Base-by-base conservation (phyloP, 306 rosid species). In the Cucurbita moschata region DNA sequence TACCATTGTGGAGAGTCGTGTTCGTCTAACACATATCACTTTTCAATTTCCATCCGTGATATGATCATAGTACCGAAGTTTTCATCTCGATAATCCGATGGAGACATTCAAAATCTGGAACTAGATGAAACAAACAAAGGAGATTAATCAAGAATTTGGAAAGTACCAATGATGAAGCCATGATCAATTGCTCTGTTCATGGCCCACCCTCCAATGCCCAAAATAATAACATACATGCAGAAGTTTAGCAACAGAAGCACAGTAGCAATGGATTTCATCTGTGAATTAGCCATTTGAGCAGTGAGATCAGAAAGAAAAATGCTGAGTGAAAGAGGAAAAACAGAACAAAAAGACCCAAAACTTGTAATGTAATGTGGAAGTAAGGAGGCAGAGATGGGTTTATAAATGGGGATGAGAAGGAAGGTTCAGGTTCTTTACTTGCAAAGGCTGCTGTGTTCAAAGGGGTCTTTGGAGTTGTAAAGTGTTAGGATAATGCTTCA, bases 171-270 rank as follows among this genome's bases (percentile, higher is more conserved):
- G 16, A 82, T 14, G 56, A 95, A 95, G 13, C 99, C 97, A 49
- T 84, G 88, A 67, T 91, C 96, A 43, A 95, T 91, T 3, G 99
- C 96, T 78, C 71, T 78, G 69, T 95, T 95, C 89, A 91, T 83
- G 55, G 99, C 99, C 99, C 99, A 95, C 26, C 88, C 91, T 43
- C 96, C 96, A 70, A 95, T 87, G 83, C 90, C 97, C 71, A 95
- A 76, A 23, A 95, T 82, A 11, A 95, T 73, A 62, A 77, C 97
- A 81, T 89, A 91, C 99, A 95, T 95, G 85, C 97, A 91, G 73
- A 89, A 89, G 69, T 95, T 95, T 11, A 95, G 90, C 7, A 38
- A 53, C 83, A 95, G 79, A 84, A 95, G 97, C 74, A 95, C 63
- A 1, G 88, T 78, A 5, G 96, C 99, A 26, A 84, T 40, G 1